phyloP scores from a whole-genome alignment of 805 yeast species.

The Ogataea neopini region DNA sequence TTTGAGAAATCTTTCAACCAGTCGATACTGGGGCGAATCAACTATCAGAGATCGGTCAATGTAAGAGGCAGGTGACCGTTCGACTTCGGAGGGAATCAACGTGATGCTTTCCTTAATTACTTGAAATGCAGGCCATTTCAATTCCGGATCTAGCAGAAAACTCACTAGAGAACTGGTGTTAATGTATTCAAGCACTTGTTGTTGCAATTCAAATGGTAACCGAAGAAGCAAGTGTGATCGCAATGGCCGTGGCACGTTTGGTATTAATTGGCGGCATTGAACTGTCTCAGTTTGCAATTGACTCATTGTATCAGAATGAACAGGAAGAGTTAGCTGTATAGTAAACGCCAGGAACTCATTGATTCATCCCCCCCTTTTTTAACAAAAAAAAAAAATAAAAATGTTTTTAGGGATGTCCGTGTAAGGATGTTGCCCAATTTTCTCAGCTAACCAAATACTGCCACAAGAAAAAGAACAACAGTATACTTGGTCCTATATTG shows the following conservation, averaged over 20 bases:
- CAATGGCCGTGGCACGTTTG: background rate
- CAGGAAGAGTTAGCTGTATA: too few relatives aligned
- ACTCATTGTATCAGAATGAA: too few relatives aligned
- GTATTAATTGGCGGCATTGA: background rate
- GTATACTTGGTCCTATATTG: too few relatives aligned
- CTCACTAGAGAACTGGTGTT: conserved; percentile 7
- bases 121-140: conserved; percentile 15
- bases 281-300: background rate
- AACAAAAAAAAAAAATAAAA: background rate
- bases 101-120: conserved; percentile 12
- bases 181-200: conserved; percentile 12
- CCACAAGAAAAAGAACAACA: background rate
- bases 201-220: conserved; percentile 21
- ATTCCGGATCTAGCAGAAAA: conserved; percentile 8
- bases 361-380: conserved; percentile 5
- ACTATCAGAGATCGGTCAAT: conserved; percentile 11
- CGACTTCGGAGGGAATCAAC: conserved; percentile 14
- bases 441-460: background rate
- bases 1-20: conserved; percentile 9
- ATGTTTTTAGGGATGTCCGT: background rate
- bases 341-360: background rate
- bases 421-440: conserved; percentile 9
- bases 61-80: conserved; percentile 8
- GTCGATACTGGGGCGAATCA: conserved; percentile 12
- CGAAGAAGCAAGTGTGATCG: conserved; percentile 9